Evolutionary conservation across 352 stramenopile species (phyloP), one percentile per base, ranked within the genome.

Genomic region (Phytophthora tubulina): DNA sequence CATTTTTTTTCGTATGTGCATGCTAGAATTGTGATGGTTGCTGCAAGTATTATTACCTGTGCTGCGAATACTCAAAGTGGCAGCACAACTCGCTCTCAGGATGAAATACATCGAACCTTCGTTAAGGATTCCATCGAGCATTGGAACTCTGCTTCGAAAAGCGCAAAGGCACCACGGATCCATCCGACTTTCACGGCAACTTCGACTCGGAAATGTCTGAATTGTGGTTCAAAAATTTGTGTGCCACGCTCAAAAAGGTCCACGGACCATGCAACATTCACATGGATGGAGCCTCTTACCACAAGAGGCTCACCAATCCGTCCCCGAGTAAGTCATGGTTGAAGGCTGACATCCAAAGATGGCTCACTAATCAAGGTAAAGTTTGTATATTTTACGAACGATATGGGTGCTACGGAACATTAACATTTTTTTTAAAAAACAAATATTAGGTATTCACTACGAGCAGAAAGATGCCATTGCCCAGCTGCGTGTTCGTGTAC

Each of bases 101-200:
- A 53, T 14, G 41, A 53, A 7, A 53, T 63, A 38, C 55, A 52
- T 11, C 39, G 55, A 6, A 6, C 11, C 1, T 59, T 58, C 27
- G 11, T 67, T 14, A 27, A 67, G 27, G 15, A 14, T 9, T 59
- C 38, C 1, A 42, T 59, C 5, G 49, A 50, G 27, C 48, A 67
- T 44, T 59, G 46, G 49, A 59, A 67, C n/a, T 59, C 59, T 6
- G 49, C 59, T 0, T 15, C 49, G 5, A 59, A 59, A 46, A 59
- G 31, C 14, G 9, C 3, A 46, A 52, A 63, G 30, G 15, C 8
- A 36, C 27, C 1, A 3, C 9, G 0, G 41, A 63, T 15, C 33
- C 14, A 3, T 11, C 30, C 2, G 58, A 57, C 27, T 57, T 51
- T 32, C 58, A 57, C 15, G 46, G 58, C 7, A 57, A 57, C 10